phyloP scores from a whole-genome alignment of 192 early-diverging fungal genomes.

The Martensiomyces pterosporus region DNA sequence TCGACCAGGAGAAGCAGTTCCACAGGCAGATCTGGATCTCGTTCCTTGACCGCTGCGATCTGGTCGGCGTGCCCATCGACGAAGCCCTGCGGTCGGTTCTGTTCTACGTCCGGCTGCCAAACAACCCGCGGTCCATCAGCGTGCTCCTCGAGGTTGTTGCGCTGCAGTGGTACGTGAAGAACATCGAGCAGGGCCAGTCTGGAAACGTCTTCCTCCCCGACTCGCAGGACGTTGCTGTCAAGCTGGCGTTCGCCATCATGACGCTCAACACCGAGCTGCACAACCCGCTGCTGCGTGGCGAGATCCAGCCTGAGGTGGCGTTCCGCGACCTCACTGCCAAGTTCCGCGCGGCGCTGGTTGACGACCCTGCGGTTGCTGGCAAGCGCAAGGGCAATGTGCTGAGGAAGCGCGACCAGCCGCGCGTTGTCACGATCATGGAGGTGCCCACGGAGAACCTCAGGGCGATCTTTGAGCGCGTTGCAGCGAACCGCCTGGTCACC shows the following conservation, averaged over 20 bases:
- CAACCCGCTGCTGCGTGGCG: constrained; percentile 44
- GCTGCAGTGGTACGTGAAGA: constrained; percentile 46
- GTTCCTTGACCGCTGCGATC: constrained; percentile 47
- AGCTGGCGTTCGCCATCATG: constrained; percentile 50
- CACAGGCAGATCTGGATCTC: constrained; percentile 46
- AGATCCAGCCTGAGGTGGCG: constrained; percentile 36
- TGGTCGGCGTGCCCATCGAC: constrained; percentile 44
- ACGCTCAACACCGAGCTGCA: constrained; percentile 50
- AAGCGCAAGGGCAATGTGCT: constrained; percentile 52
- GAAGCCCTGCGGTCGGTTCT: constrained; percentile 51
- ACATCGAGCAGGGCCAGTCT: constrained; percentile 19
- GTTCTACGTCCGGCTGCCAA: constrained; percentile 45
- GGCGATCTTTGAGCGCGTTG: constrained; percentile 42
- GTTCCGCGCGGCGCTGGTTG: constrained; percentile 50
- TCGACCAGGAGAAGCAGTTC: constrained; percentile 47
- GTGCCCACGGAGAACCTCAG: constrained; percentile 34
- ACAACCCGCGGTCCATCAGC: constrained; percentile 31
- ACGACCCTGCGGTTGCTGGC: constrained; percentile 41
- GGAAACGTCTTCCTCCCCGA: constrained; percentile 40
- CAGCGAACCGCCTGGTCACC: constrained; percentile 37
- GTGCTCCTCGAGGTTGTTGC: constrained; percentile 46
- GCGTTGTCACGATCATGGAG: constrained; percentile 50
- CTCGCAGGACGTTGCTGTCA: constrained; percentile 45
- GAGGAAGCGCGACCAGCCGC: constrained; percentile 53
- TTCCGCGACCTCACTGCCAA: constrained; percentile 41